Base-by-base conservation (phyloP, 345 rosid species). In the Ailanthus altissimus region DNA sequence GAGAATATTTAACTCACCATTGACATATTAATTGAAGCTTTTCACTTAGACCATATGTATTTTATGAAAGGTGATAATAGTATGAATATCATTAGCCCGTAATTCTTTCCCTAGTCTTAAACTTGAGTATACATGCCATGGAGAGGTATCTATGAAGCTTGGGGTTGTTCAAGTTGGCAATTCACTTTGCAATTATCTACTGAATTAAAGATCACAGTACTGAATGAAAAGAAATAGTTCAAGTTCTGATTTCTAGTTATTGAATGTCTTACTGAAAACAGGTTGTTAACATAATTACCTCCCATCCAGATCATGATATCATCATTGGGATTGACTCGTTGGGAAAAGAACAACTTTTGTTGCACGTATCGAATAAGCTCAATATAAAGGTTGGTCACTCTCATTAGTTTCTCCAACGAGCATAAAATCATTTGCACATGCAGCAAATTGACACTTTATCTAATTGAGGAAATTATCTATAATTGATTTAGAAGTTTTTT, bases 341-440 rank as follows among this genome's bases (percentile, higher is more conserved):
- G 81, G 98, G 98, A 28, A 92, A 92, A 68, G 96, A 94, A 82
- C 88, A 94, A 13, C 86, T 92, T 50, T 81, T 94, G 54, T 66
- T 90, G 79, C 85, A 86, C 60, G 81, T 94, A 72, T 82, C 91
- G 3, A 84, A 67, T 15, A 63, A 75, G 77, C 91, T 94, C 21
- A 80, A 89, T 23, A 81, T 74, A 63, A 94, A 94, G 92, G 96
- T 87, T 67, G 80, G 20, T 62, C 46, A 42, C 20, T 38, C n/a
- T 56, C 46, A n/a, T 36, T 60, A 7, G 38, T 47, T 20, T 60
- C 68, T 73, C 58, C 43, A 18, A 9, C 10, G 32, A 25, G 38
- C 51, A 26, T 73, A 32, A 73, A 61, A 73, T 11, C 47, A 11
- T 28, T 47, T 21, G 26, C 25, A 9, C 40, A 25, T 38, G 14